Evolutionary conservation across 1,284 basidiomycete species (phyloP).

Genomic region (Cryptococcus jaspeensis): DNA sequence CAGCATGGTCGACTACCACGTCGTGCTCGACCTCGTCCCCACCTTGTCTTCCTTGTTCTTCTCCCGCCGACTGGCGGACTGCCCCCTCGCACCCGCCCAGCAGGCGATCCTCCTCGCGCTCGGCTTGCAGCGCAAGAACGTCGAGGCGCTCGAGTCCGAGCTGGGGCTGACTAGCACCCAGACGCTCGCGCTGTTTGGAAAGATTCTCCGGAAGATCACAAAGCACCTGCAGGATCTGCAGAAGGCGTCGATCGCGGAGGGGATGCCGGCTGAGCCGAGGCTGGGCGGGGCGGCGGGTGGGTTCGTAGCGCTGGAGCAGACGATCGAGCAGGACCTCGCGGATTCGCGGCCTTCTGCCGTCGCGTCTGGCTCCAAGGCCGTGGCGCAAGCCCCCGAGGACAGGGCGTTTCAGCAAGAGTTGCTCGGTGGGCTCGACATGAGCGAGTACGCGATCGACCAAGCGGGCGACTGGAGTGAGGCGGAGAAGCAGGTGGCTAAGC

Average conservation of each 20-base stretch:
- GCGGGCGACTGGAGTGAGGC: slow-evolving; percentile 70
- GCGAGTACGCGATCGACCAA: slow-evolving; percentile 77
- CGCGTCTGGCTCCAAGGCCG: slow-evolving; percentile 46
- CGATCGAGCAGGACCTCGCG: slow-evolving; percentile 59
- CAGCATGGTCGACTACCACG: slow-evolving; percentile 94
- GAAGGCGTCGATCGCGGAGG: slow-evolving; percentile 68
- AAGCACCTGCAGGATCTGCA: slow-evolving; percentile 78
- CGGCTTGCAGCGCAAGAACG: slow-evolving; percentile 84
- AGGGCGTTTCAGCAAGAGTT: slow-evolving; percentile 67
- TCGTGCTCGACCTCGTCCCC: slow-evolving; percentile 89
- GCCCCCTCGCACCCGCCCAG: slow-evolving; percentile 77
- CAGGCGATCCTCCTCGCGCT: slow-evolving; percentile 84
- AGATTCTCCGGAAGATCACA: slow-evolving; percentile 82
- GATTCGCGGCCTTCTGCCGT: slow-evolving; percentile 54
- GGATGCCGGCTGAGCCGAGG: slow-evolving; percentile 52
- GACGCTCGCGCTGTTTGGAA: slow-evolving; percentile 85
- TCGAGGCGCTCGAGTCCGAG: slow-evolving; percentile 85
- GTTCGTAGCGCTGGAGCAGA: slow-evolving; percentile 59
- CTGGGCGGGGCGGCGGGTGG: slow-evolving; percentile 15
- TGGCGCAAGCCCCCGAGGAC: slow-evolving; percentile 16
- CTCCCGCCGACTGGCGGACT: slow-evolving; percentile 64
- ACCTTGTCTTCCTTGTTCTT: slow-evolving; percentile 80
- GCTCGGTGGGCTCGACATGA: slow-evolving; percentile 78
- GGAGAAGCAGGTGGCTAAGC: slow-evolving; percentile 65
- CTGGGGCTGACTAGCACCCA: slow-evolving; percentile 82